These are phyloP conservation scores for Akanthomyces lecanii DNA, from an alignment of 2,329 filamentous ascomycete genomes.

Conservation along the genomic window DNA sequence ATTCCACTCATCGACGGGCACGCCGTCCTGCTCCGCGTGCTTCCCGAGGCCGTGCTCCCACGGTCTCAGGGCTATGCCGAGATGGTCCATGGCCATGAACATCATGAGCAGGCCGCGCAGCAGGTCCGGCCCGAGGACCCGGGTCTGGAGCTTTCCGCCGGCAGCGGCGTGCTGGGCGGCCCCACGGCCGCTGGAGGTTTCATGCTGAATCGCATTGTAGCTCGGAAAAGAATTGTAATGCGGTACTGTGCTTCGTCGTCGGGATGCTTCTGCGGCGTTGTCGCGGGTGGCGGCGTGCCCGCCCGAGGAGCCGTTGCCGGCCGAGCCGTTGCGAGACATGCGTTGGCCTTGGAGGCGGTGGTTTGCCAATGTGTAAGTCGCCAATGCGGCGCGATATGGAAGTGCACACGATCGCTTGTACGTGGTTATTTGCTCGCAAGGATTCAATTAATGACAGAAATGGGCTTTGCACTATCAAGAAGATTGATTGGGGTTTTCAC, in stretches of 20 bases:
- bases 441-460: too few relatives aligned
- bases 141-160: conserved; percentile 17
- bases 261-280: not conserved
- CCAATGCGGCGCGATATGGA: not conserved
- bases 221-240: conserved; percentile 21
- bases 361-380: too few relatives aligned
- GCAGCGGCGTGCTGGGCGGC: not conserved
- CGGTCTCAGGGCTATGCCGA: conserved; percentile 33
- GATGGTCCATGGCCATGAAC: conserved; percentile 43
- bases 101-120: conserved; percentile 42
- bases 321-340: not conserved
- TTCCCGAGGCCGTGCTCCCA: conserved; percentile 39
- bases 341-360: not conserved
- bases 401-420: not conserved
- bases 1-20: conserved; percentile 35
- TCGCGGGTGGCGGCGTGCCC: not conserved
- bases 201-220: conserved; percentile 16
- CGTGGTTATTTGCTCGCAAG: not conserved
- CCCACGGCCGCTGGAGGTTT: not conserved
- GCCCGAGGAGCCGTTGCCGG: not conserved
- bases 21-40: conserved; percentile 34
- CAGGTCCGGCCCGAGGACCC: conserved; percentile 41
- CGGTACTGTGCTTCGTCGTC: conserved; percentile 13
- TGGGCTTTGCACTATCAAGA: not conserved
- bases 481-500: not conserved